Conservation (phyloP, 768 basidiomycete species). For the Grammothele lineata region DNA sequence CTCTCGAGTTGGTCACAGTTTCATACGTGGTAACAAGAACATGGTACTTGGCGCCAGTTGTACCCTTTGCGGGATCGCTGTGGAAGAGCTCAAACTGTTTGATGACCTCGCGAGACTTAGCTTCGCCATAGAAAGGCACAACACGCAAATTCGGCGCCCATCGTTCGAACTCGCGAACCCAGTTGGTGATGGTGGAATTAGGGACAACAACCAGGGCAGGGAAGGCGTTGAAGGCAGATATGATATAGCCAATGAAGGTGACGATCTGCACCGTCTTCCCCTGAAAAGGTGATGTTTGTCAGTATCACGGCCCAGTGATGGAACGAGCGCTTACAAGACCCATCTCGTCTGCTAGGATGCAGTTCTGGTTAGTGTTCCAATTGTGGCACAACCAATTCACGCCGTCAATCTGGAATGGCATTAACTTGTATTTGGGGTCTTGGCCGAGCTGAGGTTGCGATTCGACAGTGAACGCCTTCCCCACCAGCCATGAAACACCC, state of each 20-base stretch:
- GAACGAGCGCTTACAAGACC: conserved; percentile 55
- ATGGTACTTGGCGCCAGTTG: conserved; percentile 68
- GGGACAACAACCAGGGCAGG: conserved; percentile 93
- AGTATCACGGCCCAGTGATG: conserved; percentile 3
- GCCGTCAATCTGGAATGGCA: conserved; percentile 86
- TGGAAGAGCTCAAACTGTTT: conserved; percentile 80
- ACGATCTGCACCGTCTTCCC: conserved; percentile 93
- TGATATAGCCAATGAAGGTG: conserved; percentile 71
- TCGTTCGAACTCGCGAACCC: conserved; percentile 91
- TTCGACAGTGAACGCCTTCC: conserved; percentile 42
- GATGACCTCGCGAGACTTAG: conserved; percentile 74
- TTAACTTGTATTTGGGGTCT: conserved; percentile 55
- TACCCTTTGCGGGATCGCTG: conserved; percentile 29
- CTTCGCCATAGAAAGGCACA: conserved; percentile 84
- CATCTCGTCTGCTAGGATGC: conserved; percentile 98
- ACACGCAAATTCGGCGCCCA: conserved; percentile 76
- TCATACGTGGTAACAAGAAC: conserved; percentile 94
- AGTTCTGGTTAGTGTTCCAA: conserved; percentile 83
- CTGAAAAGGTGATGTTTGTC: conserved; percentile 30
- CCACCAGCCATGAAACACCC: conserved; percentile 39
- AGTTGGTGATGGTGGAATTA: conserved; percentile 93
- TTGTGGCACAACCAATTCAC: conserved; percentile 84
- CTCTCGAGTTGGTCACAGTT: conserved; percentile 61
- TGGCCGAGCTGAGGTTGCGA: conserved; percentile 69
- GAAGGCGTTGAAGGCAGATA: conserved; percentile 50